Percentiles rank a stretch among this genome's conserved stretches.
Evolutionary conservation across 75 land plant genomes (phyloP).

Genomic region (Pinus albicaulis): DNA sequence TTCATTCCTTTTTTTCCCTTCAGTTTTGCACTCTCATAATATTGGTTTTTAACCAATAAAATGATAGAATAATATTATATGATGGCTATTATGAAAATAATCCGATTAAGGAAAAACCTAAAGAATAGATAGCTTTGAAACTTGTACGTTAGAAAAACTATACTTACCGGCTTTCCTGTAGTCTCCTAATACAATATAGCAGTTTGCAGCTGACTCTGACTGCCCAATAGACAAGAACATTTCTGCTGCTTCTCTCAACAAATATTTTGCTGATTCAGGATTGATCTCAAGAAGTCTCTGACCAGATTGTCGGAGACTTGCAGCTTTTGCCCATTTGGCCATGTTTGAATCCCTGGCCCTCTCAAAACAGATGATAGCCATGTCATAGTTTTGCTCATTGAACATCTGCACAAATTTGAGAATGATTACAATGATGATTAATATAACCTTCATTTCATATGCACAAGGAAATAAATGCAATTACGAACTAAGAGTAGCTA

Average conservation of each 20-base stretch:
- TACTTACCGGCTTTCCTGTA: conserved; percentile 58
- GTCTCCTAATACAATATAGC: conserved; percentile 45
- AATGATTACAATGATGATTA: no score
- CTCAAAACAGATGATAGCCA: conserved; percentile 71
- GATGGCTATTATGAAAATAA: not conserved
- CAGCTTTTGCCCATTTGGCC: conserved; percentile 49
- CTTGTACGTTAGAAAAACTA: not conserved
- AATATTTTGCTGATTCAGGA: conserved; percentile 15
- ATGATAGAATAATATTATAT: not conserved
- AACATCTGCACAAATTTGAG: conserved; percentile 30
- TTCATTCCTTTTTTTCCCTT: not conserved
- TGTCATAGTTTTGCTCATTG: conserved; percentile 43
- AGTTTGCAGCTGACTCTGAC: conserved; percentile 54
- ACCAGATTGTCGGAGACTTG: conserved; percentile 36
- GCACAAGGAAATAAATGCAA: no score
- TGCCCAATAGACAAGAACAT: conserved; percentile 40
- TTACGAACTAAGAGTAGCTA: no score
- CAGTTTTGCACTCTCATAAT: not conserved
- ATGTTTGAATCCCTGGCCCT: conserved; percentile 47
- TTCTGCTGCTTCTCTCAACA: conserved; percentile 47
- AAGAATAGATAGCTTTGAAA: not conserved
- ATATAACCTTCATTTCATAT: no score
- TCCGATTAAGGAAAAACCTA: no score
- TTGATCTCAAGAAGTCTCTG: conserved; percentile 22
- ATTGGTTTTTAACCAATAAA: not conserved